Evolutionary conservation across 2,329 filamentous ascomycete species (phyloP).

Genomic region (Colletotrichum abscissum): DNA sequence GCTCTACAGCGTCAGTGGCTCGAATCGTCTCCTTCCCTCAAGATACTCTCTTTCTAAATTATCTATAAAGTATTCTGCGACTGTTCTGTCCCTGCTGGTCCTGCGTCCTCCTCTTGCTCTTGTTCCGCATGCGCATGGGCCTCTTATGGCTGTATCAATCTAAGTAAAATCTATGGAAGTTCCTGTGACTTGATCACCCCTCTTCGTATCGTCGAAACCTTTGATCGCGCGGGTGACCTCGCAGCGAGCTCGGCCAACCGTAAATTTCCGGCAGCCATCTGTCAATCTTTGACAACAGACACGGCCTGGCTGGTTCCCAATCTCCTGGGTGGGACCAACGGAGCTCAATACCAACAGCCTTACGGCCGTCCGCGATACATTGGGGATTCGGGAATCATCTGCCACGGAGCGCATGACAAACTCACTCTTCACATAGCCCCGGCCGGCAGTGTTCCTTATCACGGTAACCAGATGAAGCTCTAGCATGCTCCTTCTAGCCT

Average conservation of each 20-base stretch:
- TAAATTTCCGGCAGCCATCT: neutral
- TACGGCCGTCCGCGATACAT: neutral
- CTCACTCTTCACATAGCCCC: neutral
- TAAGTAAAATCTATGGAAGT: neutral
- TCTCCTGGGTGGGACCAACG: too few species aligned
- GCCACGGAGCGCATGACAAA: neutral
- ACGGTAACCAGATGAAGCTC: too few species aligned
- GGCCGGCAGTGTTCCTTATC: neutral
- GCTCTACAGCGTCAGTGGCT: too few species aligned
- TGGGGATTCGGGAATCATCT: neutral
- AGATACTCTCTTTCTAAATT: too few species aligned
- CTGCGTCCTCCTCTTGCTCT: too few species aligned
- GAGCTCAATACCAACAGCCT: neutral
- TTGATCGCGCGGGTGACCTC: neutral
- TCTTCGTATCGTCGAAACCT: neutral
- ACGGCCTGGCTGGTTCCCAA: too few species aligned
- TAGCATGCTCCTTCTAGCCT: too few species aligned
- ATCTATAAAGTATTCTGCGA: too few species aligned
- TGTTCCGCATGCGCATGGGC: neutral
- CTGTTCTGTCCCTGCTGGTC: too few species aligned
- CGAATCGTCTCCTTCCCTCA: too few species aligned
- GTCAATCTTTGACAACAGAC: neutral
- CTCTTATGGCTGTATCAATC: neutral
- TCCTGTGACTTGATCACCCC: neutral
- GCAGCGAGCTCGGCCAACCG: neutral